Conservation (phyloP, 73 alveolate genomes). For the Effrenium voratum region DNA sequence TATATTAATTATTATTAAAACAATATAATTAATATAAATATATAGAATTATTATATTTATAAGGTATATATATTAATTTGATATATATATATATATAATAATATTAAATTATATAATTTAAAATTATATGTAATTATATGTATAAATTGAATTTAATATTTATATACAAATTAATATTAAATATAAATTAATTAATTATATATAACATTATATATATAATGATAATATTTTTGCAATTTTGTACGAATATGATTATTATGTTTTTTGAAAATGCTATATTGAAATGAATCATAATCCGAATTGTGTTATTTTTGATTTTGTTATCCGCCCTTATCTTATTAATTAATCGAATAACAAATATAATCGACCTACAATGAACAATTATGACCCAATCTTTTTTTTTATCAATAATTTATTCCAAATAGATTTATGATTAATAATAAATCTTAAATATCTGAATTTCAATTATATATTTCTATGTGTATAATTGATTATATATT, state of each 20-base stretch:
- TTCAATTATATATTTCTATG: background rate
- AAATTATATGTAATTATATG: background rate
- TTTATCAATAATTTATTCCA: background rate
- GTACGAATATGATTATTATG: background rate
- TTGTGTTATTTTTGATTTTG: background rate
- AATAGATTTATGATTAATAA: too few species aligned
- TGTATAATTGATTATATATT: background rate
- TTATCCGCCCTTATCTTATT: background rate
- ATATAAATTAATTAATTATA: background rate
- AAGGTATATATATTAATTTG: background rate
- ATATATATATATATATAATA: background rate
- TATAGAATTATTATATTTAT: background rate
- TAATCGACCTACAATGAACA: background rate
- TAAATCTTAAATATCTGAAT: too few species aligned
- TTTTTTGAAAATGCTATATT: background rate
- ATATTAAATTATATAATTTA: background rate
- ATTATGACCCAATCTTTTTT: background rate
- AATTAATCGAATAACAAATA: background rate
- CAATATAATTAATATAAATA: background rate
- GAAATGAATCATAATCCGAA: background rate
- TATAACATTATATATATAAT: background rate
- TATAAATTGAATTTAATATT: background rate
- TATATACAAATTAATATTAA: background rate
- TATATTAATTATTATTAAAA: background rate
- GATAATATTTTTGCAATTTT: background rate